Percentiles rank a stretch among this genome's conserved stretches.
Evolutionary conservation across 306 rosid genomes (phyloP).

Genomic region (Cajanus cajan): DNA sequence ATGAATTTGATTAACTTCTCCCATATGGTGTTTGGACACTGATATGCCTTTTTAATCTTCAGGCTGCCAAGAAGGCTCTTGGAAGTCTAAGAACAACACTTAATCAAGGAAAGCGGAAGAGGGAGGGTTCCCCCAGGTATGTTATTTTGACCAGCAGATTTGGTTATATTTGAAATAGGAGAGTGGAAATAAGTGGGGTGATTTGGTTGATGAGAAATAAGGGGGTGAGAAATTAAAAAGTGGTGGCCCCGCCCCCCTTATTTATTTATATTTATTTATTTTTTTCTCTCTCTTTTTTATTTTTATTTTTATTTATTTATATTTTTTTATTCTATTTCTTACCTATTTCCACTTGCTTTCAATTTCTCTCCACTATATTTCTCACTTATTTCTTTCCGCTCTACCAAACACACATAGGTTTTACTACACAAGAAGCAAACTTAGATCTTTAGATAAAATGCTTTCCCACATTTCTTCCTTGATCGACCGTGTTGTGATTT

Average conservation of each 20-base stretch:
- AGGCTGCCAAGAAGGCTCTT: constrained; percentile 78
- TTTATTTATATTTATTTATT: too few relatives aligned
- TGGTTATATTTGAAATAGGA: not conserved
- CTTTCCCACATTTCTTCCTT: not conserved
- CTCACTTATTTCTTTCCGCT: too few relatives aligned
- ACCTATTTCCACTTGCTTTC: too few relatives aligned
- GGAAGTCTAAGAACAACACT: constrained; percentile 57
- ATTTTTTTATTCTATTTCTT: too few relatives aligned
- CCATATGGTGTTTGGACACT: constrained; percentile 4
- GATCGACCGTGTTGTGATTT: not conserved
- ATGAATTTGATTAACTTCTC: not conserved
- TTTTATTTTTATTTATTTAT: too few relatives aligned
- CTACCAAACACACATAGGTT: too few relatives aligned
- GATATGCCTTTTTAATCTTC: not conserved
- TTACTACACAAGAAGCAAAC: not conserved
- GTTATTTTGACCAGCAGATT: constrained; percentile 22
- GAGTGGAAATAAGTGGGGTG: too few relatives aligned
- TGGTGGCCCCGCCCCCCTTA: too few relatives aligned
- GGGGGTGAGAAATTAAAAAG: too few relatives aligned
- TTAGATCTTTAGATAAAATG: not conserved
- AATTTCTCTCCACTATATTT: too few relatives aligned
- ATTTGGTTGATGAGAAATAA: too few relatives aligned
- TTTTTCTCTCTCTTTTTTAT: too few relatives aligned
- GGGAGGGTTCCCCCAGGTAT: constrained; percentile 69
- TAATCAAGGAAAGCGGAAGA: constrained; percentile 45